These are phyloP conservation scores for Camelina laxa DNA, from an alignment of 345 rosid species.

Conservation along the genomic window DNA sequence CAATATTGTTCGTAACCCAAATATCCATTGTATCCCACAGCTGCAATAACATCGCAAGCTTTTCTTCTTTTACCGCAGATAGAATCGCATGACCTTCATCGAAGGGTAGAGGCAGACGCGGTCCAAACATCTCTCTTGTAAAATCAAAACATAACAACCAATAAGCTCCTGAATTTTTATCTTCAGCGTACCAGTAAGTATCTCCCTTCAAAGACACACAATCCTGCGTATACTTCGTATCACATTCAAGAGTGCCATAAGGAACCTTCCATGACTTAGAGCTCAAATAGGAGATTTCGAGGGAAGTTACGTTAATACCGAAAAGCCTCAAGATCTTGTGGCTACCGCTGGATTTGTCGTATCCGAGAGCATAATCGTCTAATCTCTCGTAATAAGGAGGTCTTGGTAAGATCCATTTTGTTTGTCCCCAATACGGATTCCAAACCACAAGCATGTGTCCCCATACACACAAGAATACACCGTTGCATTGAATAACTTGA, in stretches of 20 bases:
- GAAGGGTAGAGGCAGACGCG: not conserved
- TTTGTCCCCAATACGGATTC: conserved; percentile 9
- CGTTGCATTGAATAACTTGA: conserved; percentile 2
- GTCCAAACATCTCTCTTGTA: not conserved
- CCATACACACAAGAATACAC: not conserved
- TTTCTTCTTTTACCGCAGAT: conserved; percentile 17
- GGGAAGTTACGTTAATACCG: not conserved
- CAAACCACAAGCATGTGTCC: conserved; percentile 17
- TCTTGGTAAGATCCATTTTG: conserved; percentile 1
- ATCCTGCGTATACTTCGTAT: too few species aligned
- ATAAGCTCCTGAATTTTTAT: too few species aligned
- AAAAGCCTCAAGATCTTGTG: conserved; percentile 15
- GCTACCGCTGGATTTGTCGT: not conserved
- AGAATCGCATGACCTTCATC: not conserved
- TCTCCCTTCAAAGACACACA: too few species aligned
- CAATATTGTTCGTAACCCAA: conserved; percentile 21
- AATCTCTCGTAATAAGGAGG: not conserved
- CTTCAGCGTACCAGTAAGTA: too few species aligned
- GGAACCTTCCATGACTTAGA: conserved; percentile 6
- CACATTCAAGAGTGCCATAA: not conserved
- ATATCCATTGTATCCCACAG: not conserved
- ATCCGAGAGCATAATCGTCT: conserved; percentile 6
- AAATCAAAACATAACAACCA: too few species aligned
- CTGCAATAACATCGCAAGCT: not conserved
- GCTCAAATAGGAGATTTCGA: not conserved